These are phyloP conservation scores for Candida sp. DNA, from an alignment of 1,139 yeast species.

Conservation along the genomic window DNA sequence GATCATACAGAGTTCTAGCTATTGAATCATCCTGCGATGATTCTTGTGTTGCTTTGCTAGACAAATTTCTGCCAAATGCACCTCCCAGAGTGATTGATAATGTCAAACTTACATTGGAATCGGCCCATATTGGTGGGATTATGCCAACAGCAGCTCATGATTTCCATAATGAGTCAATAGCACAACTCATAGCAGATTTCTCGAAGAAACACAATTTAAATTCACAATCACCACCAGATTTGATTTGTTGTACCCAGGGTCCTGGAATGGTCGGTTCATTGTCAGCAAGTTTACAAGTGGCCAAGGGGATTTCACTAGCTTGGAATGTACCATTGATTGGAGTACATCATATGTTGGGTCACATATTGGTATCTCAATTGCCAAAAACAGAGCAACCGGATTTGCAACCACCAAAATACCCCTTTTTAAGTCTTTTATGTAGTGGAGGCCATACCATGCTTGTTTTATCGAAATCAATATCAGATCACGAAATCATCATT, in stretches of 20 bases:
- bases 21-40: conserved; percentile 97
- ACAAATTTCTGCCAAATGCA: conserved; percentile 30
- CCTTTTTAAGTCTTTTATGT: conserved; percentile 76
- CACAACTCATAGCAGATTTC: conserved; percentile 21
- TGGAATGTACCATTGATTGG: conserved; percentile 80
- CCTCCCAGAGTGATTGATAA: conserved; percentile 60
- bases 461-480: conserved; percentile 59
- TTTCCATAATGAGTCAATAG: conserved; percentile 65
- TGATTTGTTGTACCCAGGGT: conserved; percentile 89
- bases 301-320: conserved; percentile 80
- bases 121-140: conserved; percentile 74
- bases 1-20: conserved; percentile 68
- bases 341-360: conserved; percentile 97
- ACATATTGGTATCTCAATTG: conserved; percentile 68
- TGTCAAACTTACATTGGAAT: conserved; percentile 62
- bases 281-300: conserved; percentile 77
- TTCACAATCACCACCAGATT: conserved; percentile 50
- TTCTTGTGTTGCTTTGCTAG: conserved; percentile 79
- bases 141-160: conserved; percentile 82
- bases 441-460: conserved; percentile 97
- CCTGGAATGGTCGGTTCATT: conserved; percentile 97
- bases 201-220: conserved; percentile 21
- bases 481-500: conserved; percentile 68
- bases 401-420: conserved; percentile 51
- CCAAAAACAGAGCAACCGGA: conserved; percentile 32